Conservation (phyloP, 306 rosid genomes). For the Luffa acutangula region DNA sequence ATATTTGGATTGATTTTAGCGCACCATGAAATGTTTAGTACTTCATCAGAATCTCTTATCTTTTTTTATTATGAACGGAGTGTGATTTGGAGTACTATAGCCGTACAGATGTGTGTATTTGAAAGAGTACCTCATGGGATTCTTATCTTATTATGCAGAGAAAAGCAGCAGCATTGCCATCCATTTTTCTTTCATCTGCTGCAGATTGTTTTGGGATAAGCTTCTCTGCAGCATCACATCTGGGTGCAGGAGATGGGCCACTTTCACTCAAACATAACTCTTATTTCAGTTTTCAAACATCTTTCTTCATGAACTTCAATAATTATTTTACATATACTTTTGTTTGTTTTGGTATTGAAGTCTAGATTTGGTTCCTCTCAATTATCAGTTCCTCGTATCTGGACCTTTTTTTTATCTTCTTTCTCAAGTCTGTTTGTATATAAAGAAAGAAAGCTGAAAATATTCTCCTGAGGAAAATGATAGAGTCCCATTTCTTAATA, state of each 20-base stretch:
- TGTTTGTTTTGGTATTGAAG: not conserved
- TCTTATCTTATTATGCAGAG: conserved; percentile 3
- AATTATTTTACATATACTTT: not conserved
- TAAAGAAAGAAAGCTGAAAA: conserved; percentile 4
- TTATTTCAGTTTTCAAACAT: not conserved
- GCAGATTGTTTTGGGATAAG: conserved; percentile 11
- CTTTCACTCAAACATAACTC: not conserved
- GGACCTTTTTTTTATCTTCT: not conserved
- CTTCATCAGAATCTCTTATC: not conserved
- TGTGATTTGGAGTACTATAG: not conserved
- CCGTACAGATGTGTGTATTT: conserved; percentile 3
- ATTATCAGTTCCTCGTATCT: conserved; percentile 7
- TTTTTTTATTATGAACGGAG: not conserved
- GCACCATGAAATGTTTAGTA: not conserved
- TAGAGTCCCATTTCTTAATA: not conserved
- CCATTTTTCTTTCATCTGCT: not conserved
- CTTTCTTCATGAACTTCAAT: not conserved
- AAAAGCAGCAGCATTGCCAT: not conserved
- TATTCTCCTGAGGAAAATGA: not conserved
- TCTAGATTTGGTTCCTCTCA: not conserved
- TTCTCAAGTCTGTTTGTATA: not conserved
- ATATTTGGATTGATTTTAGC: not conserved
- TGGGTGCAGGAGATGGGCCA: conserved; percentile 11
- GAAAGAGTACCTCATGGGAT: not conserved
- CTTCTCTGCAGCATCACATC: conserved; percentile 2